A percentile compares a stretch with the other conserved stretches of the same genome.
Conservation (phyloP, 228 moss, liverwort and hornwort species). For the Sphagnum magellanicum region DNA sequence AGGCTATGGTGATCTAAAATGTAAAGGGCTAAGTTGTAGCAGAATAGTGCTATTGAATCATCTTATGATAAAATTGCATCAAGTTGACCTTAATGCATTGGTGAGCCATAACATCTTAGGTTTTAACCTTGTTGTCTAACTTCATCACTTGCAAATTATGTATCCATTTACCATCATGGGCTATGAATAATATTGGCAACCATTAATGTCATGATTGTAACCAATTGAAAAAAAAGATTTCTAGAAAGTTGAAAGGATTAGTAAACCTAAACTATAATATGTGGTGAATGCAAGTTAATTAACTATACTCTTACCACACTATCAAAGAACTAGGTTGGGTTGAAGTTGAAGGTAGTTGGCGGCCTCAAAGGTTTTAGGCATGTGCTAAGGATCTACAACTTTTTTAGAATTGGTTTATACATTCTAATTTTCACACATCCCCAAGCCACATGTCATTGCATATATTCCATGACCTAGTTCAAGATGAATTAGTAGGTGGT, state of each 20-base stretch:
- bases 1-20: not conserved
- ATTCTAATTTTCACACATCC: not conserved
- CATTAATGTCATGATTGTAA: too few species aligned
- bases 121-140: slow-evolving; percentile 92
- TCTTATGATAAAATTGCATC: slow-evolving; percentile 89
- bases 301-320: slow-evolving; percentile 92
- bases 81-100: slow-evolving; percentile 91
- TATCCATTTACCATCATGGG: too few species aligned
- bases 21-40: slow-evolving; percentile 31
- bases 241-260: too few species aligned
- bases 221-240: too few species aligned
- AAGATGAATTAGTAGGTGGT: not conserved
- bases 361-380: slow-evolving; percentile 79
- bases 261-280: not conserved
- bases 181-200: too few species aligned
- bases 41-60: slow-evolving; percentile 88
- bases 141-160: slow-evolving; percentile 83
- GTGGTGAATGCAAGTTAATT: slow-evolving; percentile 30
- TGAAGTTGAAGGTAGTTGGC: slow-evolving; percentile 80
- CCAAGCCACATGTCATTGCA: not conserved
- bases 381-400: slow-evolving; percentile 70
- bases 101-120: slow-evolving; percentile 98
- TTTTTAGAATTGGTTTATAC: slow-evolving; percentile 73
- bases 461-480: not conserved
- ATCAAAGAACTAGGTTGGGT: slow-evolving; percentile 65